These are phyloP conservation scores for Biscogniauxia sp. DNA, from an alignment of 2,329 filamentous ascomycete species.

Conservation along the genomic window DNA sequence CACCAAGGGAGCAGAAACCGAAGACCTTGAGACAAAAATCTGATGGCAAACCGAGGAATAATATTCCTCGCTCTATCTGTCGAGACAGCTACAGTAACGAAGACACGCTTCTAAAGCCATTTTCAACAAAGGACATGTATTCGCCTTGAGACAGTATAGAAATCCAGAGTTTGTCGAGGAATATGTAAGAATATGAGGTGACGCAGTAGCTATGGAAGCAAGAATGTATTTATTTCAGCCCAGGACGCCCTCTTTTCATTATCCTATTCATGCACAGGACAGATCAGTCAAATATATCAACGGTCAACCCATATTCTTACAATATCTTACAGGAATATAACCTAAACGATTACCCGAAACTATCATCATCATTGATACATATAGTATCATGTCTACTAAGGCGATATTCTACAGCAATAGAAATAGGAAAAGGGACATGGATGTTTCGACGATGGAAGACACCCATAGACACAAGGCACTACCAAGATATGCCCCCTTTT, in stretches of 20 bases:
- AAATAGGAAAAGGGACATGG: not conserved
- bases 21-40: too few species aligned
- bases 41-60: too few species aligned
- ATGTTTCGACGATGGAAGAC: not conserved
- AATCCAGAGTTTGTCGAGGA: not conserved
- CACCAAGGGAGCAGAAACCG: too few species aligned
- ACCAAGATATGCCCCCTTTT: conserved; percentile 13
- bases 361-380: not conserved
- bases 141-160: not conserved
- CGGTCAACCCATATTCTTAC: not conserved
- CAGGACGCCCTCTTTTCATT: not conserved
- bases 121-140: not conserved
- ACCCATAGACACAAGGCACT: not conserved
- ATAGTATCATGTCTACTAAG: not conserved
- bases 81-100: not conserved
- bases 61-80: too few species aligned
- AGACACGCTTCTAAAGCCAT: not conserved
- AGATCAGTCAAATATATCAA: not conserved
- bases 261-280: not conserved
- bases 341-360: not conserved
- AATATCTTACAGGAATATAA: not conserved
- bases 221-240: not conserved
- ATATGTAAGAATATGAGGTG: not conserved
- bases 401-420: not conserved
- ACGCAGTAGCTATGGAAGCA: not conserved